Percentiles rank a stretch among this genome's conserved stretches.
These are phyloP conservation scores for Plectranthus barbatus DNA, from an alignment of 257 asterid species.

Conservation along the genomic window DNA sequence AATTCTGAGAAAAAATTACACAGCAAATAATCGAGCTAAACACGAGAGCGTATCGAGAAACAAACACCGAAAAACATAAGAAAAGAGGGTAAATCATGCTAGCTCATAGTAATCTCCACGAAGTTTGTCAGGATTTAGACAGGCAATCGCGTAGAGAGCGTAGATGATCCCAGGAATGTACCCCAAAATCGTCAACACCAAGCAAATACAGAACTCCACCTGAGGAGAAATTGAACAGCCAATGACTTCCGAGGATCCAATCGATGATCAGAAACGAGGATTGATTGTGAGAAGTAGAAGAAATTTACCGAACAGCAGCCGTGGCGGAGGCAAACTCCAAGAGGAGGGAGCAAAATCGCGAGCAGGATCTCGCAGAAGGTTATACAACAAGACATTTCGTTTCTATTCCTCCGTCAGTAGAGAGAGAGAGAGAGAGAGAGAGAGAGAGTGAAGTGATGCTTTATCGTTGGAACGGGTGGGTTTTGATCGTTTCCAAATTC, in stretches of 20 bases:
- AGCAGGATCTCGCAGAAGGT: slow-evolving; percentile 51
- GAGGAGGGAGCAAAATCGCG: slow-evolving; percentile 66
- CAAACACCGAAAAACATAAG: neutral
- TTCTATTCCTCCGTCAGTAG: neutral
- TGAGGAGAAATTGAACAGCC: slow-evolving; percentile 13
- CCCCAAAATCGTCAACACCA: slow-evolving; percentile 59
- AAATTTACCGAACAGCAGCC: slow-evolving; percentile 65
- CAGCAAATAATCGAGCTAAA: neutral
- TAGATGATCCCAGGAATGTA: slow-evolving; percentile 60
- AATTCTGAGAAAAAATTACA: neutral
- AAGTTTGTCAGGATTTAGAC: slow-evolving; percentile 44
- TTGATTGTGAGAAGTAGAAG: neutral
- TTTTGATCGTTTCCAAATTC: no score
- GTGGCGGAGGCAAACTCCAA: slow-evolving; percentile 76
- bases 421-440: neutral
- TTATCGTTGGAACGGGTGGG: no score
- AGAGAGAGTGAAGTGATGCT: no score
- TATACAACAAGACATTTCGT: slow-evolving; percentile 37
- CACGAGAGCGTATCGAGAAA: neutral
- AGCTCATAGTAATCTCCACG: slow-evolving; percentile 31
- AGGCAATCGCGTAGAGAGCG: slow-evolving; percentile 58
- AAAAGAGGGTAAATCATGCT: slow-evolving; percentile 14
- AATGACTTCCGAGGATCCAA: neutral
- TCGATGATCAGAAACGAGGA: neutral
- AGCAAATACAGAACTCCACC: slow-evolving; percentile 59